Base-by-base conservation (phyloP, 2,329 filamentous ascomycete genomes). In the Cadophora sp. region DNA sequence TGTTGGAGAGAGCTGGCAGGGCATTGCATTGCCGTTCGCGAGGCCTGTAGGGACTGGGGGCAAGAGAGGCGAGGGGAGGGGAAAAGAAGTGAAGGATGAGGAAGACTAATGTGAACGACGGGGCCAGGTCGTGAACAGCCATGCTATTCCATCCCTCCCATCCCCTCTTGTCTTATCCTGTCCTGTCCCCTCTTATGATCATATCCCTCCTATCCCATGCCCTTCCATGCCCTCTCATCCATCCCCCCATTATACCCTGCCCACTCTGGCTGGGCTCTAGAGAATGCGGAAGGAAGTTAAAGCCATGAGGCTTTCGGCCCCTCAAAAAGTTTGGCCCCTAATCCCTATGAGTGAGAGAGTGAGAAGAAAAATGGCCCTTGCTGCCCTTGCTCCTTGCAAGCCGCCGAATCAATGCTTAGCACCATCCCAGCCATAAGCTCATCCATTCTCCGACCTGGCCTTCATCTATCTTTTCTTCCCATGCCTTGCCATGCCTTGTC, bases 381-480 rank as follows among this genome's bases (percentile, higher is more conserved):
- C 51, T 39, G 55, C 24, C 64, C 64, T 66, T 64, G 66, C 39
- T 71, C 70, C 6, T 30, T 30, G 27, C 27, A 66, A 58, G 62
- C 66, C 62, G 71, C 74, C 74, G 73, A 73, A 76, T 75, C 64
- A 73, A 60, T 71, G 69, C 73, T 70, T 74, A 74, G 75, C 71
- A 69, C 68, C 68, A 67, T 64, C 61, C 62, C 71, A 70, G 68
- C 72, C 68, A 75, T 75, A 72, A 74, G 71, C 71, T 72, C 68
- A 64, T 71, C 64, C 68, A 64, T 71, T 65, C 71, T 74, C 65
- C 71, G 67, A 65, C 66, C 70, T 68, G 67, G 66, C 66, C 70
- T 68, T 74, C 73, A 70, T 70, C 70, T 74, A 71, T 66, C 67
- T 73, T 63, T 69, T 48, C 67, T 65, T 69, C 71, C 70, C 64